Evolutionary conservation across 1,139 yeast genomes (phyloP).

Genomic region (Taiozyma sp.): DNA sequence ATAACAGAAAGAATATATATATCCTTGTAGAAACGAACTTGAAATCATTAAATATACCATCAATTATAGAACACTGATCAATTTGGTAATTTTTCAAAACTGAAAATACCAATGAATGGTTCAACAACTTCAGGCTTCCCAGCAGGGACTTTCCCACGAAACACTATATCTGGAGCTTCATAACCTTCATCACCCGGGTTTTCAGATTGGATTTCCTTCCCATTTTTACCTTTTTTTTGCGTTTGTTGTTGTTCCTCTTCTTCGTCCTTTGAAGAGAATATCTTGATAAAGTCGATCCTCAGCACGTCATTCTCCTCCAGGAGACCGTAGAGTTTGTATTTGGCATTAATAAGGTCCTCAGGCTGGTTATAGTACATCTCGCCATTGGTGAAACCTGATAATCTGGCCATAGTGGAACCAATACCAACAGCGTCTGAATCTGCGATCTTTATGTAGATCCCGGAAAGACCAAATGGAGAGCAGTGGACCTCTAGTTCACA

Average conservation of each 20-base stretch:
- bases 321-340: slow-evolving; percentile 47
- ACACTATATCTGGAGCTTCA: slow-evolving; percentile 41
- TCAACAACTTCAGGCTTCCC: slow-evolving; percentile 48
- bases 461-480: slow-evolving; percentile 55
- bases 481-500: slow-evolving; percentile 53
- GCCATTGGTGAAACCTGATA: slow-evolving; percentile 49
- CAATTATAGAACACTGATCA: background rate
- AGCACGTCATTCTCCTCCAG: slow-evolving; percentile 44
- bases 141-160: slow-evolving; percentile 48
- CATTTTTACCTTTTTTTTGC: background rate
- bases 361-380: slow-evolving; percentile 45
- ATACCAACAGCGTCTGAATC: slow-evolving; percentile 50
- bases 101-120: slow-evolving; percentile 52
- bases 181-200: slow-evolving; percentile 30
- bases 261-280: slow-evolving; percentile 25
- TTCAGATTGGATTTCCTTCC: slow-evolving; percentile 14
- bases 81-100: slow-evolving; percentile 34
- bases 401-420: slow-evolving; percentile 54
- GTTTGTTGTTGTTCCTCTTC: slow-evolving; percentile 2
- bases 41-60: no score
- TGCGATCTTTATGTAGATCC: slow-evolving; percentile 45
- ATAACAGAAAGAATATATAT: background rate
- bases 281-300: slow-evolving; percentile 49
- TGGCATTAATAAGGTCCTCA: slow-evolving; percentile 42
- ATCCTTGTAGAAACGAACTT: background rate